These are phyloP conservation scores for Termitomyces sp. DNA, from an alignment of 768 basidiomycete species.

Conservation along the genomic window DNA sequence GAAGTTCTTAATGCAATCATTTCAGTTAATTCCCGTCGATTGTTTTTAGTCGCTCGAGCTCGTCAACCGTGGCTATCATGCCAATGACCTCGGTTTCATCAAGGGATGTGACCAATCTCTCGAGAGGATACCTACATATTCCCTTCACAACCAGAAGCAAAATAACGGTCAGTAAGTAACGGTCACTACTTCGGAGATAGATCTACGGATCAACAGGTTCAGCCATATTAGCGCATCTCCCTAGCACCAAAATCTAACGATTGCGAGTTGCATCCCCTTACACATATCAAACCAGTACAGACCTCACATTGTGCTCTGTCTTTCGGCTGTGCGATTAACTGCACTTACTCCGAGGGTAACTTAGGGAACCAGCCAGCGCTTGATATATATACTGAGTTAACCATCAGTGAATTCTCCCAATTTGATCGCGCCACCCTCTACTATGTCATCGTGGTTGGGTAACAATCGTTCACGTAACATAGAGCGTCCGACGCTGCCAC, in stretches of 20 bases:
- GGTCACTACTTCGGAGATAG: slow-evolving; percentile 5
- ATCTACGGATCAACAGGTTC: slow-evolving; percentile 15
- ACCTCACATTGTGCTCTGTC: neutral
- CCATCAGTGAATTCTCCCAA: neutral
- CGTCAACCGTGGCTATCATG: too few species aligned
- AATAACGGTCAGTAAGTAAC: slow-evolving; percentile 8
- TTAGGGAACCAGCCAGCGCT: slow-evolving; percentile 6
- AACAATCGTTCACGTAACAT: slow-evolving; percentile 22
- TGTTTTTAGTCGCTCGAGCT: neutral
- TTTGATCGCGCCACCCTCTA: neutral
- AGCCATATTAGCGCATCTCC: neutral
- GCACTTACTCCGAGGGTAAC: slow-evolving; percentile 3
- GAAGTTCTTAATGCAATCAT: neutral
- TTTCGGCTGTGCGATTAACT: slow-evolving; percentile 17
- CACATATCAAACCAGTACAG: neutral
- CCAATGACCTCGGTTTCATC: too few species aligned
- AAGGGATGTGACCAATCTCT: slow-evolving; percentile 4
- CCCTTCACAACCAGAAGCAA: slow-evolving; percentile 9
- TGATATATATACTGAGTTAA: slow-evolving; percentile 12
- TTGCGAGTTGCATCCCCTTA: neutral
- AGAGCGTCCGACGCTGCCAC: slow-evolving; percentile 62
- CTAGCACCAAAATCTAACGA: slow-evolving; percentile 4
- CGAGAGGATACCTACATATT: neutral
- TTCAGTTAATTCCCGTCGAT: neutral
- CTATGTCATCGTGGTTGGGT: slow-evolving; percentile 26